A percentile compares a stretch with the other conserved stretches of the same genome.
Evolutionary conservation across 345 rosid genomes (phyloP).

Genomic region (Raphanus raphanistrum): DNA sequence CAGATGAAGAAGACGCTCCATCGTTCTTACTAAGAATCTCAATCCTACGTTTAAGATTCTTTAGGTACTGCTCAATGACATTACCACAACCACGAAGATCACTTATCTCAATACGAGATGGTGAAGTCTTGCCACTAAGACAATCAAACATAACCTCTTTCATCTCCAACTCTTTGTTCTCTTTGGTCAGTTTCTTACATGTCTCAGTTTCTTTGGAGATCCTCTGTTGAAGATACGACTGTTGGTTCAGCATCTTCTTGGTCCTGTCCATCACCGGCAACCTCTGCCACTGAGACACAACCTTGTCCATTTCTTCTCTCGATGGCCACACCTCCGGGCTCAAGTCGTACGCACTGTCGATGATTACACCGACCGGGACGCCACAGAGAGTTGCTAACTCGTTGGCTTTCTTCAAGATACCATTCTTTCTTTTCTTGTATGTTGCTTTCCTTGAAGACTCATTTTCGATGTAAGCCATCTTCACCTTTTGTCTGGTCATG

Average conservation of each 20-base stretch:
- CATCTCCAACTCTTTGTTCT: slow-evolving; percentile 38
- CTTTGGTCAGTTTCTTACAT: background rate
- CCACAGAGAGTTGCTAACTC: slow-evolving; percentile 66
- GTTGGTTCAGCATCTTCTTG: slow-evolving; percentile 40
- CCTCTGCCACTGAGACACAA: slow-evolving; percentile 5
- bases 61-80: slow-evolving; percentile 30
- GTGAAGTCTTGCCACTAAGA: slow-evolving; percentile 1
- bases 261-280: slow-evolving; percentile 18
- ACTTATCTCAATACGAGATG: slow-evolving; percentile 1
- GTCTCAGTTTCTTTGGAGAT: slow-evolving; percentile 12
- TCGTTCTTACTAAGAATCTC: slow-evolving; percentile 6
- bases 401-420: slow-evolving; percentile 59
- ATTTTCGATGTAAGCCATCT: slow-evolving; percentile 47
- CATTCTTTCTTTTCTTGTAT: slow-evolving; percentile 63
- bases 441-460: slow-evolving; percentile 59
- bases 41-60: slow-evolving; percentile 14
- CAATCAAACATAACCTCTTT: slow-evolving; percentile 31
- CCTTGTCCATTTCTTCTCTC: background rate
- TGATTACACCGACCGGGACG: slow-evolving; percentile 48
- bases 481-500: slow-evolving; percentile 68
- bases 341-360: slow-evolving; percentile 42
- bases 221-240: slow-evolving; percentile 32
- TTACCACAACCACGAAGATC: slow-evolving; percentile 27
- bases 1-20: background rate
- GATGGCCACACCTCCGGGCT: slow-evolving; percentile 59